Conservation (phyloP, 495 filamentous ascomycete species). For the Jackrogersella minutella region DNA sequence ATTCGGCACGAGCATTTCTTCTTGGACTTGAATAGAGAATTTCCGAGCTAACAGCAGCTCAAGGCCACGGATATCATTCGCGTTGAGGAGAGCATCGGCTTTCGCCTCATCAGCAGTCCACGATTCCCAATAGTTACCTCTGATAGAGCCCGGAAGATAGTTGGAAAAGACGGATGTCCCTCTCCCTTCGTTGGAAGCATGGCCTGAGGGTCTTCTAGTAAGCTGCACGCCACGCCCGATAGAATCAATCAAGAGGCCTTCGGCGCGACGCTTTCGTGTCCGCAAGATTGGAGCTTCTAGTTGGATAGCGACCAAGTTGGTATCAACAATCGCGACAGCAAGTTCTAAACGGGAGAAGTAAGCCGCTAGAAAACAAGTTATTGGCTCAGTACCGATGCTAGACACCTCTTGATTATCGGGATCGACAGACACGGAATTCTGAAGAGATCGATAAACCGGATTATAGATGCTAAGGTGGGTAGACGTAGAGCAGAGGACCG, state of each 20-base stretch:
- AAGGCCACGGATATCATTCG: constrained; percentile 58
- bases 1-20: constrained; percentile 28
- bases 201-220: constrained; percentile 31
- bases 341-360: constrained; percentile 71
- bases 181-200: constrained; percentile 19
- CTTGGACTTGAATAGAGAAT: constrained; percentile 47
- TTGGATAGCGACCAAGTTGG: constrained; percentile 67
- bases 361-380: constrained; percentile 57
- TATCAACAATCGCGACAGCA: constrained; percentile 65
- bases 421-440: constrained; percentile 60
- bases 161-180: constrained; percentile 48
- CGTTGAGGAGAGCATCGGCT: constrained; percentile 56
- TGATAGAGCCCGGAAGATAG: constrained; percentile 49
- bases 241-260: constrained; percentile 74
- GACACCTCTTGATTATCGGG: constrained; percentile 21
- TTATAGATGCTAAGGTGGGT: constrained; percentile 65
- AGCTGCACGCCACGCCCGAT: constrained; percentile 64
- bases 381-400: constrained; percentile 30
- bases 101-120: constrained; percentile 47
- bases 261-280: constrained; percentile 67
- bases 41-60: constrained; percentile 61
- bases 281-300: constrained; percentile 66
- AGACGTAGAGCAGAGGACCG: constrained; percentile 54
- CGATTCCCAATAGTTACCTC: constrained; percentile 46
- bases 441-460: constrained; percentile 70